Evolutionary conservation across 345 rosid species (phyloP).

Genomic region (Populus tremula): DNA sequence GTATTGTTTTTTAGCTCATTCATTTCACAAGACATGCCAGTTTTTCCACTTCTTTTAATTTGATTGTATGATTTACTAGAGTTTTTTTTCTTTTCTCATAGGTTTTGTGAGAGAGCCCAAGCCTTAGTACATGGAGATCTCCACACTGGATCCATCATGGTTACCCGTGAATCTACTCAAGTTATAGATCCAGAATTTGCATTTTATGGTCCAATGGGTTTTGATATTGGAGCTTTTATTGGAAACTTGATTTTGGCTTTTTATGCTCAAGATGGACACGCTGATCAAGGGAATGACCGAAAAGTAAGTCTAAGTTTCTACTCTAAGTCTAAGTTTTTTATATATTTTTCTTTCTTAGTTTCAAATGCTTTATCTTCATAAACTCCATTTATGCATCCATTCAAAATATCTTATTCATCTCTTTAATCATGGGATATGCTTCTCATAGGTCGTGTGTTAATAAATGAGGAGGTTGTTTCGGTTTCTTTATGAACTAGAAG

Average conservation of each 20-base stretch:
- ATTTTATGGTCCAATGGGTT: constrained; percentile 93
- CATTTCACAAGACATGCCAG: neutral
- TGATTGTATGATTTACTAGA: constrained; percentile 7
- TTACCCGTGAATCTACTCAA: constrained; percentile 76
- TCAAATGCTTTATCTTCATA: neutral
- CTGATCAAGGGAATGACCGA: constrained; percentile 59
- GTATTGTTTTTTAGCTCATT: constrained; percentile 34
- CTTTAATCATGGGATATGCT: neutral
- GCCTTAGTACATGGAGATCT: constrained; percentile 95
- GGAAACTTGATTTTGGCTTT: constrained; percentile 87
- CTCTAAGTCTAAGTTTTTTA: neutral
- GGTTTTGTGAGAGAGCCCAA: constrained; percentile 97
- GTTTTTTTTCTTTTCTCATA: constrained; percentile 20
- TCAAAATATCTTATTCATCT: neutral
- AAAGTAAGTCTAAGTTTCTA: constrained; percentile 36
- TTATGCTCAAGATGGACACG: constrained; percentile 92
- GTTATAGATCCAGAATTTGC: constrained; percentile 93
- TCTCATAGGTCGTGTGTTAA: neutral
- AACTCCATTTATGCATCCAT: no score
- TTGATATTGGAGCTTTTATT: constrained; percentile 82
- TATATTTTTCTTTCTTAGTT: neutral
- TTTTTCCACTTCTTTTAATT: neutral
- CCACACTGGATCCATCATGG: constrained; percentile 94
- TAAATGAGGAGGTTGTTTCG: neutral
- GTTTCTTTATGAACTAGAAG: neutral